Conservation (phyloP, 202 grass and related monocot species). For the Cymbopogon flexuosus region DNA sequence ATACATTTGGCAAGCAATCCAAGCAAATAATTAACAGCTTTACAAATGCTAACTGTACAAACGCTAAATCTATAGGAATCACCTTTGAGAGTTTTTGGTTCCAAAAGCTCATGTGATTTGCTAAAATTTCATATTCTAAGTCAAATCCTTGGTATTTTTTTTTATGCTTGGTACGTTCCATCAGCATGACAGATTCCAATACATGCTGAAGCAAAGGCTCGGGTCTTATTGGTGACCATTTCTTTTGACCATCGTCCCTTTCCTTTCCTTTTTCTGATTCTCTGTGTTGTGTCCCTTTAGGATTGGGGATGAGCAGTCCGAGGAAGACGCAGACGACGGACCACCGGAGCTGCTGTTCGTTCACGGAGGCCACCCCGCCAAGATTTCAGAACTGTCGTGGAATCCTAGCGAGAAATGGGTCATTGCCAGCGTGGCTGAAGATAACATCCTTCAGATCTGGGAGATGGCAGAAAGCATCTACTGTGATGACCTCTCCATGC, state of each 20-base stretch:
- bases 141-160: background rate
- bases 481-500: slow-evolving; percentile 44
- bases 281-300: slow-evolving; percentile 27
- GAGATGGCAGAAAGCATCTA: slow-evolving; percentile 94
- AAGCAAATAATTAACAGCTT: background rate
- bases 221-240: background rate
- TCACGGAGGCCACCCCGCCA: slow-evolving; percentile 75
- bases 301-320: slow-evolving; percentile 84
- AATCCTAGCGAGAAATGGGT: slow-evolving; percentile 70
- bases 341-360: slow-evolving; percentile 88
- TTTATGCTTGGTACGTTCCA: background rate
- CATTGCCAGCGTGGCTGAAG: slow-evolving; percentile 73
- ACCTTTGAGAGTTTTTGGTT: background rate
- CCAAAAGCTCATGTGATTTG: background rate
- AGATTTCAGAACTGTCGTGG: slow-evolving; percentile 93
- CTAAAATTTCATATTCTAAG: background rate
- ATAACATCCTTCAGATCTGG: slow-evolving; percentile 89
- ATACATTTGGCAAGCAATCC: background rate
- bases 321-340: slow-evolving; percentile 76
- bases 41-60: background rate
- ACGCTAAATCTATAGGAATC: background rate
- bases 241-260: background rate
- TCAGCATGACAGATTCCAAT: background rate
- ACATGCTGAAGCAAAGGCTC: background rate
- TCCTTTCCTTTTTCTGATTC: background rate